Evolutionary conservation across 2,329 filamentous ascomycete species (phyloP), one percentile per base, ranked within the genome.

Genomic region (Chrysosporium keratinophilum): DNA sequence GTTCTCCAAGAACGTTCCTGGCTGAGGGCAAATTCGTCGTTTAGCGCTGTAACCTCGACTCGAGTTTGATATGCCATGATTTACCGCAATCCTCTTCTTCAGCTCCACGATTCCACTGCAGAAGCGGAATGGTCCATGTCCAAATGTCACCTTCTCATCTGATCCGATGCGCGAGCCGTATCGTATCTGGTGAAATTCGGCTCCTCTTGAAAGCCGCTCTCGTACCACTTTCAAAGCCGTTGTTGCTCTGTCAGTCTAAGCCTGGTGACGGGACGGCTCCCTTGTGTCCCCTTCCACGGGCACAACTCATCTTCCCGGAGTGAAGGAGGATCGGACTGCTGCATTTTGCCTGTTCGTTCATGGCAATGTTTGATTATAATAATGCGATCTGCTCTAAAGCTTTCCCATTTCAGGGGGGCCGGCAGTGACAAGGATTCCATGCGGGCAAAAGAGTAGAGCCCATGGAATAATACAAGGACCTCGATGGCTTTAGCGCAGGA

Each of bases 1-100:
- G 45, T 14, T 42, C 34, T 9, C 31, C 45, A 44, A 35, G 15
- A 47, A 42, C 49, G 49, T 44, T 44, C 31, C 49, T 44, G 49
- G 19, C 20, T 9, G 34, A 44, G 34, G 15, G 7, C 20, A 9
- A 11, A 14, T 40, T 14, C 11, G 20, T 37, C 39, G 14, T n/a
- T 55, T 55, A 54, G 56, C 53, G 42, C 51, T 54, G 53, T 37
- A 57, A 53, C 54, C 44, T 51, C 54, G 37, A 53, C 37, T 34
- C 5, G 39, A 42, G 15, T 41, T 28, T 41, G 37, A 42, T 17
- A 37, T 37, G 40, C 49, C 28, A 45, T 28, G n/a, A 33, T 39
- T 37, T 45, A 39, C 41, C 48, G 48, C 37, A 28, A 40, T 23
- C 35, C 35, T 40, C 19, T 31, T 28, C 35, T 28, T 37, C 14